Evolutionary conservation across 352 stramenopile species (phyloP), one percentile per base, ranked within the genome.

Genomic region (Phytophthora uliginosa): DNA sequence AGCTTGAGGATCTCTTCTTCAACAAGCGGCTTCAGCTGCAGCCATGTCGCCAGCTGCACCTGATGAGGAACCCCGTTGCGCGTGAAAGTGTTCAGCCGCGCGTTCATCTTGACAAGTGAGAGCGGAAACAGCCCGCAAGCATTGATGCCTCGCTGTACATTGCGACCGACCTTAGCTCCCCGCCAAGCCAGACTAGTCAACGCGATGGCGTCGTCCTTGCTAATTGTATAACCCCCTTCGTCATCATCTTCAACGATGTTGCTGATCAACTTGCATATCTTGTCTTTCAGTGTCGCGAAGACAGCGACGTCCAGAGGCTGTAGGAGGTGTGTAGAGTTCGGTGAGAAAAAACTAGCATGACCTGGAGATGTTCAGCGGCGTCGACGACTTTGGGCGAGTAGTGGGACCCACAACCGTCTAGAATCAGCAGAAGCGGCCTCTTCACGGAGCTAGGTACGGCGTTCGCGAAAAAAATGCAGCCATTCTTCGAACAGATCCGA

Each of bases 281-380:
- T 59, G 52, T 33, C 24, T 51, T 73, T 73, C 17, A 66, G 57
- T 18, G 73, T 45, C 7, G 63, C 57, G 22, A 79, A 76, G 3
- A 74, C 63, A 42, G 59, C 64, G 18, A 76, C 55, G 24, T 79
- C 67, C 1, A 76, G 48, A 18, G 67, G 67, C 33, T 76, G 73
- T 1, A 67, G 15, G 0, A 79, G 54, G 28, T 79, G 66, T 1
- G 48, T 79, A 10, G 34, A 3, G 4, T 75, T 75, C 22, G 51
- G 20, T 2, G 66, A 66, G 8, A 79, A 6, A 34, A 59, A 0
- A 73, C 38, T 2, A 75, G 55, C 26, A 74, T 15, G 3, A 73
- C 8, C 38, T 20, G 8, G 47, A 66, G 34, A 4, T 34, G 6
- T 4, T 40, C 3, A 17, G 73, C 66, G 9, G 5, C 36, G 5